phyloP scores from a whole-genome alignment of 1,139 yeast species.

The Kluyveromyces sp. region DNA sequence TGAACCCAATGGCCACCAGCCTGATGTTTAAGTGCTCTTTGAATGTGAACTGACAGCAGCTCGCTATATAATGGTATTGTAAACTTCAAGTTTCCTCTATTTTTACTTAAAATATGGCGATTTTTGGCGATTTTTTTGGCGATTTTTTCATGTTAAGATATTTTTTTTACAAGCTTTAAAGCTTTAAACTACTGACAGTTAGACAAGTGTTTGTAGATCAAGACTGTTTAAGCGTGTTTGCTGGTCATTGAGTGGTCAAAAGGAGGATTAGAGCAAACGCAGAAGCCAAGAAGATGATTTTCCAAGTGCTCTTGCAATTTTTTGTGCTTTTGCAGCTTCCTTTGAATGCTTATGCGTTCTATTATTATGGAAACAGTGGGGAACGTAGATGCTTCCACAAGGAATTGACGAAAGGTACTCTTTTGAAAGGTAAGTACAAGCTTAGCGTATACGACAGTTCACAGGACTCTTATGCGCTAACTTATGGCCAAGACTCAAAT shows the following conservation, averaged over 20 bases:
- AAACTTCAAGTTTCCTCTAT: neutral
- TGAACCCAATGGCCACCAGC: no score
- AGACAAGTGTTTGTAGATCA: no score
- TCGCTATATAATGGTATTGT: neutral
- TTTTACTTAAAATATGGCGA: no score
- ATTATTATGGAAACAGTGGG: slow-evolving; percentile 50
- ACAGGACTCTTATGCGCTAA: slow-evolving; percentile 34
- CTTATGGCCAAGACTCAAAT: slow-evolving; percentile 39
- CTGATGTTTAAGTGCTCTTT: no score
- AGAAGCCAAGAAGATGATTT: neutral
- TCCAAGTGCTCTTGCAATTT: slow-evolving; percentile 3
- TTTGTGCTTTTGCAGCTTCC: slow-evolving; percentile 16
- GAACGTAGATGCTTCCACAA: slow-evolving; percentile 58
- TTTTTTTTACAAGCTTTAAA: no score
- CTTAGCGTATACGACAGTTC: slow-evolving; percentile 49
- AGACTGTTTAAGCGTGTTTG: no score
- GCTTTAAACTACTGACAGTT: no score
- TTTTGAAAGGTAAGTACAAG: slow-evolving; percentile 52
- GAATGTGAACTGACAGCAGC: neutral
- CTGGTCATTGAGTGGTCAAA: no score
- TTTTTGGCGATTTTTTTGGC: no score
- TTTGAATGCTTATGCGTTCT: slow-evolving; percentile 29
- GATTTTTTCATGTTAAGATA: no score
- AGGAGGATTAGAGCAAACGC: no score
- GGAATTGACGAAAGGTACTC: slow-evolving; percentile 51